Conservation (phyloP, 208 protist genomes). For the Crithidia brevicula region DNA sequence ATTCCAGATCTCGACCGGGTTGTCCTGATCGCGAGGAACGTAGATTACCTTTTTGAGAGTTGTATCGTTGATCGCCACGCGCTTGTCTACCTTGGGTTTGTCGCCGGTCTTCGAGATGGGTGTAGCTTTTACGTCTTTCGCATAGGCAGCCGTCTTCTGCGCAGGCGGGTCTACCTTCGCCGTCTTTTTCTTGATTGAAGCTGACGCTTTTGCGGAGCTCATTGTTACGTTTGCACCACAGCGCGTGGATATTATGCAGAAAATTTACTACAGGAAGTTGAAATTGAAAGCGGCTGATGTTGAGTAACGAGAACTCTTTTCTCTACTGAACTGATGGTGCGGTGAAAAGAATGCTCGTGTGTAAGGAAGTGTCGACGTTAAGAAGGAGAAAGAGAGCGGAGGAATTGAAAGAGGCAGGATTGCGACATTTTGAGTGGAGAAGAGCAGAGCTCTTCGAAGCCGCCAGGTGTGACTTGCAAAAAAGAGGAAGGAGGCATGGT, state of each 20-base stretch:
- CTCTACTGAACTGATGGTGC: constrained; percentile 3
- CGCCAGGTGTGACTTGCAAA: no score
- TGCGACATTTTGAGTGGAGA: no score
- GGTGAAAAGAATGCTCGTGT: no score
- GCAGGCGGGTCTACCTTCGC: background rate
- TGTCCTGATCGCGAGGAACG: constrained; percentile 49
- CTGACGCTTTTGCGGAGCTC: background rate
- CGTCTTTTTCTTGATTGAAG: constrained; percentile 3
- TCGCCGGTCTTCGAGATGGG: background rate
- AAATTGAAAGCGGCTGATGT: no score
- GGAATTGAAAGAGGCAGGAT: no score
- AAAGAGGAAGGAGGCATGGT: no score
- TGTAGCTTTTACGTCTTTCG: background rate
- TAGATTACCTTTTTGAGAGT: constrained; percentile 8
- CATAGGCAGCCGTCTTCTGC: background rate
- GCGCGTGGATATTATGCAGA: background rate
- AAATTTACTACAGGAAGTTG: no score
- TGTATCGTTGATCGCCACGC: constrained; percentile 11
- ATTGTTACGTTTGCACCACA: background rate
- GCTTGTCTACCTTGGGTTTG: background rate
- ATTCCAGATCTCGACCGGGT: constrained; percentile 47
- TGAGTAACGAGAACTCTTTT: no score
- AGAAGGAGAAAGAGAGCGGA: no score
- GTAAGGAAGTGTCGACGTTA: no score
- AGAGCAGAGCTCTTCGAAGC: no score